Base-by-base conservation (phyloP, 306 rosid genomes). In the Trifolium fragiferum region DNA sequence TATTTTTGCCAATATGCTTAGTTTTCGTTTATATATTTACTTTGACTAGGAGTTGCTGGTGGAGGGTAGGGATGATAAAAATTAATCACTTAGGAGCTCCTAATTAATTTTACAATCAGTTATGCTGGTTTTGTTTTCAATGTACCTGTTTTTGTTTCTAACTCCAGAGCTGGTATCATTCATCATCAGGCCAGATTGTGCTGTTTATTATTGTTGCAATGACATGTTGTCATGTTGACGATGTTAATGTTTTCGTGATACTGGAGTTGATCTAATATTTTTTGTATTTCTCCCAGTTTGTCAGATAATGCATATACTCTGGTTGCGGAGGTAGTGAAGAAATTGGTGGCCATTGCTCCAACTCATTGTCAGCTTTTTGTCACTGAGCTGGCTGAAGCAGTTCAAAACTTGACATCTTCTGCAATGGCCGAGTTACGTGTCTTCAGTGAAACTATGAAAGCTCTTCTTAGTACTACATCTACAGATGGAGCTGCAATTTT, bases 401-500 rank as follows among this genome's bases (percentile, higher is more conserved):
- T 92, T 76, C 87, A 82, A 81, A 86, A 71, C 64, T 85, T 95
- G 92, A 92, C 98, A 67, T 86, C 85, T 74, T 84, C 92, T 80
- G 98, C 99, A 53, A 89, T 89, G 96, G 75, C 83, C 66, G 98
- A 92, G 85, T 84, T 95, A 62, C 93, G 30, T 69, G 77, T 83
- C 73, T 95, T 95, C 68, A 73, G 98, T 84, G 92, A 87, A 83
- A 87, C 96, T 18, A 81, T 89, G 83, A 83, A 87, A 78, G 88
- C 92, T 57, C 96, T 95, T 44, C 93, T 95, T 64, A 90, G 91
- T 78, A 85, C 96, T 43, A 51, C 91, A 68, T 86, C 97, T 62
- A 87, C 96, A 68, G 96, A 90, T 82, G 99, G 99, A 75, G 92
- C 98, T 64, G 89, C 99, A 32, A 90, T 95, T 79, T 89, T 95